phyloP scores from a whole-genome alignment of 208 protist species.

The Trypanosomatidae sp. region DNA sequence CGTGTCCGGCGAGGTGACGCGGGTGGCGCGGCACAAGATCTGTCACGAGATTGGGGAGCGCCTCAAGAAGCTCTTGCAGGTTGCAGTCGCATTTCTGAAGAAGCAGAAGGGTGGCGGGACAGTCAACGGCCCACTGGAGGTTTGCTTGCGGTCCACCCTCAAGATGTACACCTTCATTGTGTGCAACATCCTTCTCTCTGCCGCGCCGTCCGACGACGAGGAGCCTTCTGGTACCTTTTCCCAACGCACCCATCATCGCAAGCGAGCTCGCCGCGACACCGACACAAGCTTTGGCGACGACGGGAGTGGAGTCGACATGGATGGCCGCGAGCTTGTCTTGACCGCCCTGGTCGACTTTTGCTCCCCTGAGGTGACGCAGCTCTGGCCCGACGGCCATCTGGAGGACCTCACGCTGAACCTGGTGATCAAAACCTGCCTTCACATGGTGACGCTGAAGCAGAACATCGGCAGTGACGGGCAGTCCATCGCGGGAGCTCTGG shows the following conservation, averaged over 20 bases:
- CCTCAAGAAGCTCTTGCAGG: conserved; percentile 82
- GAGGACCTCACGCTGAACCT: conserved; percentile 72
- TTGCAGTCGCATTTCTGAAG: conserved; percentile 61
- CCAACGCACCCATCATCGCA: conserved; percentile 36
- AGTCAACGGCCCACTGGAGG: conserved; percentile 39
- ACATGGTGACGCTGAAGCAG: conserved; percentile 86
- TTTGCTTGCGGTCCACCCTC: conserved; percentile 77
- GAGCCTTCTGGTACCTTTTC: conserved; percentile 13
- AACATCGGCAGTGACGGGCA: conserved; percentile 81
- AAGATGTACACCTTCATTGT: conserved; percentile 87
- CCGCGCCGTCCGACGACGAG: conserved; percentile 56
- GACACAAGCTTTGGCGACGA: conserved; percentile 83
- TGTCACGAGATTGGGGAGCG: conserved; percentile 86
- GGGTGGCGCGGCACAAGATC: conserved; percentile 80
- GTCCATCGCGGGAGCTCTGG: conserved; percentile 65
- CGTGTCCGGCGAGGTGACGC: conserved; percentile 32
- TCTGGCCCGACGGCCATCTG: conserved; percentile 57
- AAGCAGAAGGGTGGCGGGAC: conserved; percentile 22
- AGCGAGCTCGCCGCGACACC: conserved; percentile 34
- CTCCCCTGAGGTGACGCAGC: conserved; percentile 48
- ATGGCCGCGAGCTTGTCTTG: conserved; percentile 83
- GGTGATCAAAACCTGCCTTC: conserved; percentile 61
- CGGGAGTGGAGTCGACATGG: conserved; percentile 83
- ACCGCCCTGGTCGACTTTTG: conserved; percentile 75
- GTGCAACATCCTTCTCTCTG: conserved; percentile 67